These are phyloP conservation scores for Penicillium fuscoglaucum DNA, from an alignment of 2,329 filamentous ascomycete genomes.

Conservation along the genomic window DNA sequence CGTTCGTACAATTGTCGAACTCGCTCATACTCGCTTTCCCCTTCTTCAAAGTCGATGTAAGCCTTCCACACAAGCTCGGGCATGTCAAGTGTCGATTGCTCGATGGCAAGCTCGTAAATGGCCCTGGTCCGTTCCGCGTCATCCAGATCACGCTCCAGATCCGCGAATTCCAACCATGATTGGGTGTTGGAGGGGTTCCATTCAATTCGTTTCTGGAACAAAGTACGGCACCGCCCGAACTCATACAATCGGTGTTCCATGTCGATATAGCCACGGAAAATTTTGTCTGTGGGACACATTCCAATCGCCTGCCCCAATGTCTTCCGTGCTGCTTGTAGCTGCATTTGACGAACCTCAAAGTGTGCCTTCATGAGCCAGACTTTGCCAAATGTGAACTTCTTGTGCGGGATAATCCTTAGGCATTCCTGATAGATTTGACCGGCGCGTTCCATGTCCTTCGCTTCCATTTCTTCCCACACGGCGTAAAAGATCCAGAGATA, in stretches of 20 bases:
- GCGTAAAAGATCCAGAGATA: constrained; percentile 99
- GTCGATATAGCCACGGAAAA: constrained; percentile 92
- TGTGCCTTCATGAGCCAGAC: constrained; percentile 92
- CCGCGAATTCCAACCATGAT: constrained; percentile 95
- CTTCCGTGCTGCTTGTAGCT: constrained; percentile 79
- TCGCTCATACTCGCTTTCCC: constrained; percentile 84
- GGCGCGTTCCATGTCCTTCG: constrained; percentile 73
- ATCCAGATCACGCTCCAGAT: constrained; percentile 87
- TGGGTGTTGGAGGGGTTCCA: constrained; percentile 89
- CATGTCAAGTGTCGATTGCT: constrained; percentile 86
- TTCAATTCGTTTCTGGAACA: constrained; percentile 92
- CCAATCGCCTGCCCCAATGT: constrained; percentile 87
- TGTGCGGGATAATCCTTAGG: constrained; percentile 84
- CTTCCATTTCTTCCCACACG: constrained; percentile 87
- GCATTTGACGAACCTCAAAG: constrained; percentile 85
- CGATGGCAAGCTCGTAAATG: constrained; percentile 88
- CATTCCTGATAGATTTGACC: constrained; percentile 90
- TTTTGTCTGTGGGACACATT: constrained; percentile 91
- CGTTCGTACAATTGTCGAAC: constrained; percentile 84
- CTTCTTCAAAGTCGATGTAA: constrained; percentile 98
- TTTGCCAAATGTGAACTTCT: constrained; percentile 96
- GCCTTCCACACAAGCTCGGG: constrained; percentile 96
- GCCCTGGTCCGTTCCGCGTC: constrained; percentile 83
- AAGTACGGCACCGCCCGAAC: constrained; percentile 82
- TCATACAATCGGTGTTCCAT: constrained; percentile 92